Evolutionary conservation across 2,329 filamentous ascomycete species (phyloP).

Genomic region (Hypoxylon sp.): DNA sequence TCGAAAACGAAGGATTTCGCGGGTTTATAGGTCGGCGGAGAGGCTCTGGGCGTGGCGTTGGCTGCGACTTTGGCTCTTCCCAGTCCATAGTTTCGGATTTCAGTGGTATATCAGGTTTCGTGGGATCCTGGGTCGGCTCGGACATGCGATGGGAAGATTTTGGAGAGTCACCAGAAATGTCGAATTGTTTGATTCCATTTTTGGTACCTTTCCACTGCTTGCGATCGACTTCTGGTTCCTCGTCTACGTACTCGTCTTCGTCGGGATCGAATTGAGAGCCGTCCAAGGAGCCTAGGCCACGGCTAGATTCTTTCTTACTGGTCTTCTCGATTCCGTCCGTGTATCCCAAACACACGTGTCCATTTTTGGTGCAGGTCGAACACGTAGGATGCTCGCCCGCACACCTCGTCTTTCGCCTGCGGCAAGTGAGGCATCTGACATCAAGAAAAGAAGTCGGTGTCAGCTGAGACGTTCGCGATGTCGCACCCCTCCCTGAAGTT

Average conservation of each 20-base stretch:
- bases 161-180: slow-evolving; percentile 48
- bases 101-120: slow-evolving; percentile 46
- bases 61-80: slow-evolving; percentile 51
- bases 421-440: slow-evolving; percentile 77
- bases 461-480: slow-evolving; percentile 43
- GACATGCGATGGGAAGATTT: slow-evolving; percentile 47
- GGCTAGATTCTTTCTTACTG: slow-evolving; percentile 52
- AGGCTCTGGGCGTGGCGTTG: slow-evolving; percentile 50
- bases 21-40: slow-evolving; percentile 49
- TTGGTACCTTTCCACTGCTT: slow-evolving; percentile 52
- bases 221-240: slow-evolving; percentile 52
- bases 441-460: slow-evolving; percentile 34
- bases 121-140: slow-evolving; percentile 47
- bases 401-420: slow-evolving; percentile 82
- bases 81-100: slow-evolving; percentile 54
- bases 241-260: slow-evolving; percentile 57
- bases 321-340: slow-evolving; percentile 67
- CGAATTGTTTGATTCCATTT: slow-evolving; percentile 47
- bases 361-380: slow-evolving; percentile 80
- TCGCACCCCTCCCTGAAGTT: slow-evolving; percentile 26
- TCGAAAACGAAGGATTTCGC: slow-evolving; percentile 58
- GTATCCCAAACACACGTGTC: slow-evolving; percentile 78
- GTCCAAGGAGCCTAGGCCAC: slow-evolving; percentile 28
- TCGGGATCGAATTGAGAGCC: slow-evolving; percentile 54
- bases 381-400: slow-evolving; percentile 80